Evolutionary conservation across 257 asterid genomes (phyloP), one percentile per base, ranked within the genome.

Genomic region (Asclepias syriaca): DNA sequence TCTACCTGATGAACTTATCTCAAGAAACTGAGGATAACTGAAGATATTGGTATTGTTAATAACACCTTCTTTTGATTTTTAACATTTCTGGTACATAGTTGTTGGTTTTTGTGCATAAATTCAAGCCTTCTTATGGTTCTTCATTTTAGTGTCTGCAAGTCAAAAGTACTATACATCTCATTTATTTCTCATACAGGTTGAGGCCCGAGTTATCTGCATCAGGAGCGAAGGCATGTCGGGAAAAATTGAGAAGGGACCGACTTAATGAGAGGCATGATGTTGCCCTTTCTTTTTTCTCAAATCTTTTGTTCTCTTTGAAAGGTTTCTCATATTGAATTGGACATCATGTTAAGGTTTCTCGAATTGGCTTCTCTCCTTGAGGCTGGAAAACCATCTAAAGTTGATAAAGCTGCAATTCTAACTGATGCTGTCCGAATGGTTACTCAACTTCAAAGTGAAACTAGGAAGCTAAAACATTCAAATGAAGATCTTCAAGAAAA

Each of bases 161-260:
- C 84, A 40, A 34, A 34, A 84, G 88, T 70, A 81, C 80, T 73
- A 74, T 64, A 4, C 39, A 13, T 5, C 16, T 2, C 50, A 37
- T 37, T 63, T 39, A 64, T 64, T 64, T n/a, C 16, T 4, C 2
- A 19, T 37, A 49, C 50, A 64, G 68, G 68, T 34, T 64, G 27
- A 64, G 39, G 68, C 8, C 24, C 3, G 68, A 37, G 50, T 8
- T 37, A 64, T 39, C 68, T 64, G 50, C 89, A 64, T 79, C 98
- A 75, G 85, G 88, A 78, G 86, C 98, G 80, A 93, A 93, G 86
- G 98, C 98, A 54, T 83, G 93, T 89, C 81, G 98, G 82, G 98
- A 93, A 89, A 93, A 90, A 80, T 76, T 78, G 74, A 87, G 98
- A 49, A 84, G 98, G 79, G 96, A 90, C 80, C 86, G 75, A 79